Conservation (phyloP, 495 filamentous ascomycete genomes). For the Aspergillus avenaceus region DNA sequence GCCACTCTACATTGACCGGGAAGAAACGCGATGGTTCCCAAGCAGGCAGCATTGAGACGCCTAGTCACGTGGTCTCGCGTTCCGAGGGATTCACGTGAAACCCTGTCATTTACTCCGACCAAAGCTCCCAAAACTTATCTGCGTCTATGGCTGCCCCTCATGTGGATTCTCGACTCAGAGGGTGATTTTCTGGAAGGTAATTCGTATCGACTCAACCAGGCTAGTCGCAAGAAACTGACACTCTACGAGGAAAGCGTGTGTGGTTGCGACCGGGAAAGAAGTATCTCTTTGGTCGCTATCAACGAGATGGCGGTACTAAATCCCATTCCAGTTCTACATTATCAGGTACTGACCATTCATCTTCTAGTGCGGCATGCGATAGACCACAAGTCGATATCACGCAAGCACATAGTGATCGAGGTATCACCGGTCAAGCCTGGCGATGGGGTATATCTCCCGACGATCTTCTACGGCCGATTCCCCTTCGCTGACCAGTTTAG, state of each 20-base stretch:
- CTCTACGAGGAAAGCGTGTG: conserved; percentile 57
- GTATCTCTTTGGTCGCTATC: conserved; percentile 72
- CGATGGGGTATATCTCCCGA: conserved; percentile 55
- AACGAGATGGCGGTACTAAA: conserved; percentile 41
- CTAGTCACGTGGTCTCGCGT: conserved; percentile 40
- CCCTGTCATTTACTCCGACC: neutral
- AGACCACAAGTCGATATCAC: conserved; percentile 72
- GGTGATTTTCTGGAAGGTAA: conserved; percentile 42
- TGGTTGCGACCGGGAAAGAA: conserved; percentile 81
- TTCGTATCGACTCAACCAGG: neutral
- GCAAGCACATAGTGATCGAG: conserved; percentile 78
- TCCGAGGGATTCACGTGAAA: conserved; percentile 18
- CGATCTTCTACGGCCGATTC: neutral
- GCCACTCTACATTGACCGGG: conserved; percentile 3
- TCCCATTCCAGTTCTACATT: neutral
- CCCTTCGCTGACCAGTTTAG: conserved; percentile 24
- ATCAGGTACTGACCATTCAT: neutral
- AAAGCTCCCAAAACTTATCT: conserved; percentile 5
- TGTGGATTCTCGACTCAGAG: conserved; percentile 47
- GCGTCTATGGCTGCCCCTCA: conserved; percentile 12
- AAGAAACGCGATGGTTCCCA: conserved; percentile 9
- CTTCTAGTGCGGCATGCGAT: conserved; percentile 54
- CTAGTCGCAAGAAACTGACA: conserved; percentile 12
- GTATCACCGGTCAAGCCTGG: conserved; percentile 61
- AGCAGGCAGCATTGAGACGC: conserved; percentile 25